These are phyloP conservation scores for Letharia lupina DNA, from an alignment of 495 filamentous ascomycete genomes.

Conservation along the genomic window DNA sequence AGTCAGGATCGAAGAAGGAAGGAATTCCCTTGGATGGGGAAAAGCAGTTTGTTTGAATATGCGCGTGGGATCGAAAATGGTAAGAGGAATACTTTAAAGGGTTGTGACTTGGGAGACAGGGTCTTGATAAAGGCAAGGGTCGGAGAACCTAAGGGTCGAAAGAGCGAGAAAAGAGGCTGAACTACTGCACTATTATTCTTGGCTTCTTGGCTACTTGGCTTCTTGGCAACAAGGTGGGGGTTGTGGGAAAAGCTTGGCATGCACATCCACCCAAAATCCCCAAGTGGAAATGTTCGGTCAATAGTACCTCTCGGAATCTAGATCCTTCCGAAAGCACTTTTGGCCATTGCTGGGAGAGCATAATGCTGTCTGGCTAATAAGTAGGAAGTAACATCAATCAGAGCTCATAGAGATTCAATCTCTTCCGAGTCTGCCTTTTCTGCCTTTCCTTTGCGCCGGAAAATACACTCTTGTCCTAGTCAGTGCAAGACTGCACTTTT, in stretches of 20 bases:
- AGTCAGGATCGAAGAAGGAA: background rate
- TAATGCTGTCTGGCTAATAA: too few relatives aligned
- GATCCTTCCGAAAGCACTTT: too few relatives aligned
- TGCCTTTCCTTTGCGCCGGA: background rate
- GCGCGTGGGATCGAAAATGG: conserved; percentile 16
- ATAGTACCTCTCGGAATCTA: too few relatives aligned
- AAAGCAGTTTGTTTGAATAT: conserved; percentile 2
- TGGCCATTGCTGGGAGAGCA: too few relatives aligned
- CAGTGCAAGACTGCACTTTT: background rate
- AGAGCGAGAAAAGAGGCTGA: background rate
- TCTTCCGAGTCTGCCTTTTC: too few relatives aligned
- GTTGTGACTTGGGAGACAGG: background rate
- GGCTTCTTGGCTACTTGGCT: background rate
- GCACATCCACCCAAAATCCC: background rate
- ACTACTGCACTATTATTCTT: too few relatives aligned
- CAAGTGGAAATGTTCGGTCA: conserved; percentile 1
- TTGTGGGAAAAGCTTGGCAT: background rate
- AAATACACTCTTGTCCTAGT: background rate
- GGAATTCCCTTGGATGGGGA: background rate
- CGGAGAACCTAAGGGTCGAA: background rate
- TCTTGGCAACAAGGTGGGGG: background rate
- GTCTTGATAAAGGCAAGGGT: conserved; percentile 6
- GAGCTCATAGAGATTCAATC: too few relatives aligned
- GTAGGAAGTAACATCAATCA: too few relatives aligned
- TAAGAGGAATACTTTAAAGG: background rate